These are phyloP conservation scores for Carex pumila DNA, from an alignment of 176 grass and related monocot genomes.

Conservation along the genomic window DNA sequence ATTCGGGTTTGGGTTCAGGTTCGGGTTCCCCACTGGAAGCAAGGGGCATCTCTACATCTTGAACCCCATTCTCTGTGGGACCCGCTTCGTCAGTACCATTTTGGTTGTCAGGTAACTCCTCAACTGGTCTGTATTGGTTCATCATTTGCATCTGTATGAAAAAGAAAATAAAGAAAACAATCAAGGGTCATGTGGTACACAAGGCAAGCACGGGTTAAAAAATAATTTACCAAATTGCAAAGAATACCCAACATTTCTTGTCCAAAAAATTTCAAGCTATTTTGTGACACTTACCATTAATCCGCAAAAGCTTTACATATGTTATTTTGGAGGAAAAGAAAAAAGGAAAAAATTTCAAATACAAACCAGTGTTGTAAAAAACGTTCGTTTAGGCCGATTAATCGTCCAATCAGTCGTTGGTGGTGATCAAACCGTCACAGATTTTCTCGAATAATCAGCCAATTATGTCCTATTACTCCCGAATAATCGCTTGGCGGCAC, in stretches of 20 bases:
- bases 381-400: too few species aligned
- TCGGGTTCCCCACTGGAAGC: background rate
- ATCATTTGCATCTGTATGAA: slow-evolving; percentile 65
- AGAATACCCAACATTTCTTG: background rate
- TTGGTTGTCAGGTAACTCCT: background rate
- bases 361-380: too few species aligned
- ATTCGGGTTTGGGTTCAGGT: background rate
- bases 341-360: too few species aligned
- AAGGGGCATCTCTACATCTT: slow-evolving; percentile 21
- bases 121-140: slow-evolving; percentile 39
- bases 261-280: background rate
- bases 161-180: background rate
- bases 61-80: slow-evolving; percentile 13
- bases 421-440: too few species aligned
- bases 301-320: too few species aligned
- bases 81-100: slow-evolving; percentile 28
- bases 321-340: too few species aligned
- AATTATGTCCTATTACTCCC: too few species aligned
- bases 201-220: background rate
- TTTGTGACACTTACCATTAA: background rate
- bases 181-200: background rate
- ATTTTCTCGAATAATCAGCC: too few species aligned
- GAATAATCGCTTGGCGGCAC: too few species aligned
- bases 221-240: background rate
- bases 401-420: too few species aligned